Evolutionary conservation across 202 grass and related monocot species (phyloP).

Genomic region (Zoysia matrella): DNA sequence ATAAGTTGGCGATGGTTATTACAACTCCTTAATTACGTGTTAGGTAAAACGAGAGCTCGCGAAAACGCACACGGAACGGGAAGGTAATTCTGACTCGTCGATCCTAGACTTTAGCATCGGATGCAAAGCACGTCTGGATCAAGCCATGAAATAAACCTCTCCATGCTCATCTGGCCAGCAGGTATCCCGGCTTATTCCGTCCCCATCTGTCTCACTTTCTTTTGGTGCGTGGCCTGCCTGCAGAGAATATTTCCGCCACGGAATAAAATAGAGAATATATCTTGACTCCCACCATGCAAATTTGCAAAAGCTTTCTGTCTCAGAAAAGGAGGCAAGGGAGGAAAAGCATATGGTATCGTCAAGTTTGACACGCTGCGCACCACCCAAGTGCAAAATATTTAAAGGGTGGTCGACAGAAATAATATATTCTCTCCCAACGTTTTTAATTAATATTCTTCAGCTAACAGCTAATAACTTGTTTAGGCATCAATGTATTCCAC

Average conservation of each 20-base stretch:
- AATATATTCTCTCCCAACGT: no score
- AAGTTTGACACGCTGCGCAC: no score
- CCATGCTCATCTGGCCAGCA: constrained; percentile 32
- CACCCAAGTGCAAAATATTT: no score
- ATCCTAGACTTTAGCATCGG: constrained; percentile 38
- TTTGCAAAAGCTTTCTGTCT: constrained; percentile 66
- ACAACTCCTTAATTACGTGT: constrained; percentile 5
- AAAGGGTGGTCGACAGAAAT: no score
- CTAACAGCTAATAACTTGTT: neutral
- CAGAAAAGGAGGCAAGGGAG: constrained; percentile 49
- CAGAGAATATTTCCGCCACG: constrained; percentile 23
- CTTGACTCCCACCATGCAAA: constrained; percentile 48
- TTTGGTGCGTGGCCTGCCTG: neutral
- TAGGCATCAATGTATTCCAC: constrained; percentile 1
- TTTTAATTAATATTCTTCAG: no score
- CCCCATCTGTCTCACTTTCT: constrained; percentile 17
- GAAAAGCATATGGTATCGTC: constrained; percentile 22
- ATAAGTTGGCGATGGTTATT: no score
- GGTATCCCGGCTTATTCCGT: constrained; percentile 19
- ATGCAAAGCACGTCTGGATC: constrained; percentile 50
- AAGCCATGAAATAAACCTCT: constrained; percentile 26
- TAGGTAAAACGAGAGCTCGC: constrained; percentile 13
- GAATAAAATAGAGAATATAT: constrained; percentile 45
- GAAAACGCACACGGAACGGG: constrained; percentile 33
- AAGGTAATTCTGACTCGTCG: neutral